These are phyloP conservation scores for Echeveria elegans DNA, from an alignment of 164 flowering plant species.

Conservation along the genomic window DNA sequence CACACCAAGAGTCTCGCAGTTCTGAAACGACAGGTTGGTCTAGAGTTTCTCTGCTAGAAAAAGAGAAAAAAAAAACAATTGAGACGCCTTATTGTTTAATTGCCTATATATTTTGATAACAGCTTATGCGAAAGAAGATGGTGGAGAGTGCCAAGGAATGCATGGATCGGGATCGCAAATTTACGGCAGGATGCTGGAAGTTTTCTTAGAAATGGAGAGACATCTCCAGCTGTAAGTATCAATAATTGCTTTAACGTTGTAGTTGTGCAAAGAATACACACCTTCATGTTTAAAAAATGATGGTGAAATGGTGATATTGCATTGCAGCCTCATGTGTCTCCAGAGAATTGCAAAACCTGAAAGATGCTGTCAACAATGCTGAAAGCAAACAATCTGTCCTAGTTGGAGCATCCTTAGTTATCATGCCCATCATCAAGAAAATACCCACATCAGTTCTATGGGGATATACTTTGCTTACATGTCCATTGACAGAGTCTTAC, in stretches of 20 bases:
- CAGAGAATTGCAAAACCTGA: neutral
- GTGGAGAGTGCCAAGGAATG: neutral
- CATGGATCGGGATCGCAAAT: neutral
- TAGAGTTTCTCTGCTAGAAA: neutral
- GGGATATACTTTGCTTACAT: constrained; percentile 77
- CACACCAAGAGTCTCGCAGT: constrained; percentile 14
- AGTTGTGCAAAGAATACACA: no score
- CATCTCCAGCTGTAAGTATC: neutral
- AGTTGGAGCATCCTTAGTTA: constrained; percentile 35
- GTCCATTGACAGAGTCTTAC: constrained; percentile 46
- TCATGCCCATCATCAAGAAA: constrained; percentile 41
- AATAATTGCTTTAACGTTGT: neutral
- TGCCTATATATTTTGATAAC: neutral
- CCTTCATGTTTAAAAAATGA: no score
- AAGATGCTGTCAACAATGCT: neutral
- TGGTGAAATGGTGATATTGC: neutral
- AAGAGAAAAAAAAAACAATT: neutral
- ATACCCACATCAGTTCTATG: constrained; percentile 63
- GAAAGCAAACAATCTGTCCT: constrained; percentile 39
- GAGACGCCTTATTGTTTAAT: neutral
- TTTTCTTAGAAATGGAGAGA: neutral
- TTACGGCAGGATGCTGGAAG: neutral
- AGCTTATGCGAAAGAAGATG: neutral
- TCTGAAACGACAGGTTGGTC: constrained; percentile 21
- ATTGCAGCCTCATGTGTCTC: neutral